These are phyloP conservation scores for Candida saitoana DNA, from an alignment of 805 yeast genomes.

Conservation along the genomic window DNA sequence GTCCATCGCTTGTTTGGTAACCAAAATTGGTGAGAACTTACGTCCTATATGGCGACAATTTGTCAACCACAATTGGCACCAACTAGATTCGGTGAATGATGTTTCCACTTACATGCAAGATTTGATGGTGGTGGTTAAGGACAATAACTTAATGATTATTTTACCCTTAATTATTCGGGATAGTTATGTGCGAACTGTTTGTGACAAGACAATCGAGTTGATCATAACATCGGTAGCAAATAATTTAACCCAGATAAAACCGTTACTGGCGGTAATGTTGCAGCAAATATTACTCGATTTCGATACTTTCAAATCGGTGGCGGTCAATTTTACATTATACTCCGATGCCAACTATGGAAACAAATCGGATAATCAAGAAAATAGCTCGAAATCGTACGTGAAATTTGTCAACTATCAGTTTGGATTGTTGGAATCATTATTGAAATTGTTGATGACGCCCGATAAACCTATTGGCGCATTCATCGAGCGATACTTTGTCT, in stretches of 20 bases:
- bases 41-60: constrained; percentile 82
- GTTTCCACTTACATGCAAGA: constrained; percentile 68
- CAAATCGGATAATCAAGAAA: constrained; percentile 14
- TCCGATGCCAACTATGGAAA: constrained; percentile 34
- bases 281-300: constrained; percentile 81
- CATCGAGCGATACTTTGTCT: constrained; percentile 59
- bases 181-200: constrained; percentile 64
- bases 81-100: constrained; percentile 59
- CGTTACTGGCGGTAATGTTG: constrained; percentile 62
- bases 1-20: constrained; percentile 52
- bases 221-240: constrained; percentile 53
- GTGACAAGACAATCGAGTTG: constrained; percentile 72
- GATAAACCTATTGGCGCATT: constrained; percentile 58
- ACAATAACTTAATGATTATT: constrained; percentile 40
- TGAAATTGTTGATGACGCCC: constrained; percentile 64
- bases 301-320: constrained; percentile 54
- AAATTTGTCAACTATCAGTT: constrained; percentile 44
- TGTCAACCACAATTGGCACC: constrained; percentile 68
- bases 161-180: constrained; percentile 63
- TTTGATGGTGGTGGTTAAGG: constrained; percentile 44
- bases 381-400: constrained; percentile 25
- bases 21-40: constrained; percentile 56
- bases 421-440: constrained; percentile 51
- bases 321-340: constrained; percentile 41
- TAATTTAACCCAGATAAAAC: constrained; percentile 58